Base-by-base conservation (phyloP, 768 basidiomycete genomes). In the Kwoniella bestiolae region DNA sequence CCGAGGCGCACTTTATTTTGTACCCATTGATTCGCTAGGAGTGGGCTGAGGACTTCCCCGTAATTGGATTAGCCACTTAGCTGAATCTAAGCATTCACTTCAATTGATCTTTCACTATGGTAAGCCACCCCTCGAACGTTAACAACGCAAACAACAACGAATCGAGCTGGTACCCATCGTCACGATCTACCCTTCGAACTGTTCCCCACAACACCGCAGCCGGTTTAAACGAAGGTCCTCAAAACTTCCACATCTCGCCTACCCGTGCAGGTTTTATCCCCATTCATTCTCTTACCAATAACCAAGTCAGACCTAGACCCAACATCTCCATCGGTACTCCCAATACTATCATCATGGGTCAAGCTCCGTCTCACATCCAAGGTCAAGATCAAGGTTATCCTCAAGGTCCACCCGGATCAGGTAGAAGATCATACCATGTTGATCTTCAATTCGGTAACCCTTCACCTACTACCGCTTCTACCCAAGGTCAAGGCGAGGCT, bases 131-230 rank as follows among this genome's bases (percentile, higher is more conserved):
- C 21, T 26, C 50, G 38, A 41, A 41, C 38, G 38, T 14, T 41
- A 41, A 41, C 50, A 25, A 32, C 50, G 29, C 26, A 11, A 4
- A 38, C 21, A 4, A 51, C 26, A 26, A 25, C 21, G 50, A 29
- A 16, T 29, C 50, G 50, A 51, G 28, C 28, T 14, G 55, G 25
- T 12, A 32, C 29, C 38, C 29, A 34, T 56, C 55, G 55, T 56
- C 55, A 41, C 31, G 55, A 41, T 56, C 55, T 25, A 56, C 55
- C 55, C 55, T 56, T 56, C 55, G 34, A 34, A n/a, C 55, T 32
- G 55, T 34, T 31, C 14, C 50, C 26, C 7, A 32, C 50, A 21
- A 51, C 26, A 34, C 55, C 55, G 55, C 55, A 56, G 11, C 31
- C 55, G 55, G 55, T 56, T 34, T 31, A 56, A 56, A 35, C 34